These are phyloP conservation scores for Vitis hybrid DNA, from an alignment of 177 flowering plant genomes.

Conservation along the genomic window DNA sequence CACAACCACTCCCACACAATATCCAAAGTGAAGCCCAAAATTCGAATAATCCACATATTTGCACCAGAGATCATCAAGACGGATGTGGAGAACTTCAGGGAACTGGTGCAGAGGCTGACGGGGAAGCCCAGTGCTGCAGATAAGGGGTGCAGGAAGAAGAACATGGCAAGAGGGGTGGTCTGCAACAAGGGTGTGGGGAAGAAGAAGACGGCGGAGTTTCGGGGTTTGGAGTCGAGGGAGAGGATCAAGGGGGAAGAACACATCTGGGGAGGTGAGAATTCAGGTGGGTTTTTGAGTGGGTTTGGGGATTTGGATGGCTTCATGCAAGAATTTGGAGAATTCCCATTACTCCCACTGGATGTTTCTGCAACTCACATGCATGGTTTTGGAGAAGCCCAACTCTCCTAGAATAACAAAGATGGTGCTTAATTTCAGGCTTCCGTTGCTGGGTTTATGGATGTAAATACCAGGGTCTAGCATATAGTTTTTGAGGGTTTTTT, in stretches of 20 bases:
- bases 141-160: constrained; percentile 10
- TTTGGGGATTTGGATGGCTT: constrained; percentile 70
- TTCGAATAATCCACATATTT: constrained; percentile 84
- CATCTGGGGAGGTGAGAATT: constrained; percentile 44
- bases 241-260: constrained; percentile 41
- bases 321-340: constrained; percentile 54
- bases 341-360: constrained; percentile 47
- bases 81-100: constrained; percentile 79
- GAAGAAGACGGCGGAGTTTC: constrained; percentile 14
- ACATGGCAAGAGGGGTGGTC: not conserved
- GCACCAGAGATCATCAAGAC: constrained; percentile 97
- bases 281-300: constrained; percentile 49
- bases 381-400: constrained; percentile 37
- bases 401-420: constrained; percentile 12
- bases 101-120: constrained; percentile 86
- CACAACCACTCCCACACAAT: constrained; percentile 62
- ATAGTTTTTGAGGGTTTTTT: not conserved
- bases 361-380: constrained; percentile 36
- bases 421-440: no score
- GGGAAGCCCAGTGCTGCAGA: constrained; percentile 54
- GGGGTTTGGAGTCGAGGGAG: constrained; percentile 17
- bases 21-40: constrained; percentile 68
- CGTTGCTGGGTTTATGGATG: no score
- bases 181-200: not conserved
- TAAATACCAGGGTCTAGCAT: no score